Conservation (phyloP, 208 protist species). For the Trypanosoma cruzi region DNA sequence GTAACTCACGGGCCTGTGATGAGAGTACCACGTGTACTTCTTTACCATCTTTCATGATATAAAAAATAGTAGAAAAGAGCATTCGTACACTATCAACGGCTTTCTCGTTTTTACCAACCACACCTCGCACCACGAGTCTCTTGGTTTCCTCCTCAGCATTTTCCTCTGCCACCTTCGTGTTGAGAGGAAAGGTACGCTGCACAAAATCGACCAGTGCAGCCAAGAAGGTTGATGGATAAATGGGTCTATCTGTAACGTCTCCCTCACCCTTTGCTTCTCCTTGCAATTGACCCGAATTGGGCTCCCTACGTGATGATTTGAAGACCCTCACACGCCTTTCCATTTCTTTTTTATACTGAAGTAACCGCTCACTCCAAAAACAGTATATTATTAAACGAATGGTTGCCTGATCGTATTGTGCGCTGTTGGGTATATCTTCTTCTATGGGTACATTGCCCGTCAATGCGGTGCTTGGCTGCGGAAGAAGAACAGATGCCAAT, state of each 20-base stretch:
- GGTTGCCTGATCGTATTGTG: conserved; percentile 57
- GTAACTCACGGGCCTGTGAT: conserved; percentile 57
- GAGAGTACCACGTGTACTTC: conserved; percentile 25
- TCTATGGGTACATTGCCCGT: conserved; percentile 11
- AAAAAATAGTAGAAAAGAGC: conserved; percentile 55
- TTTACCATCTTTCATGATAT: conserved; percentile 15
- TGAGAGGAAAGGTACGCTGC: conserved; percentile 6
- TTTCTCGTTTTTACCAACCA: conserved; percentile 20
- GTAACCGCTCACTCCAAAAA: conserved; percentile 75
- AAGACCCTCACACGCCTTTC: conserved; percentile 2
- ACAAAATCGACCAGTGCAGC: conserved; percentile 55
- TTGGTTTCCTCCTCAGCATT: neutral
- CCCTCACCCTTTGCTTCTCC: neutral
- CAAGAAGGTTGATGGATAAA: conserved; percentile 40
- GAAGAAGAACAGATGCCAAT: conserved; percentile 64
- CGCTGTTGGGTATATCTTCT: conserved; percentile 39
- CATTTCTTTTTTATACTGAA: conserved; percentile 60
- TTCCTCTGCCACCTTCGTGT: neutral
- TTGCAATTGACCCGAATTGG: neutral
- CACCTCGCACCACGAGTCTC: conserved; percentile 23
- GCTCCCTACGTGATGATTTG: neutral
- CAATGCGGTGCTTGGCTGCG: conserved; percentile 33
- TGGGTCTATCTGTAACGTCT: neutral
- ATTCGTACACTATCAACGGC: conserved; percentile 46
- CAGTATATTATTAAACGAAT: conserved; percentile 71